These are phyloP conservation scores for Suhomyces canberraensis DNA, from an alignment of 805 yeast species.

Conservation along the genomic window DNA sequence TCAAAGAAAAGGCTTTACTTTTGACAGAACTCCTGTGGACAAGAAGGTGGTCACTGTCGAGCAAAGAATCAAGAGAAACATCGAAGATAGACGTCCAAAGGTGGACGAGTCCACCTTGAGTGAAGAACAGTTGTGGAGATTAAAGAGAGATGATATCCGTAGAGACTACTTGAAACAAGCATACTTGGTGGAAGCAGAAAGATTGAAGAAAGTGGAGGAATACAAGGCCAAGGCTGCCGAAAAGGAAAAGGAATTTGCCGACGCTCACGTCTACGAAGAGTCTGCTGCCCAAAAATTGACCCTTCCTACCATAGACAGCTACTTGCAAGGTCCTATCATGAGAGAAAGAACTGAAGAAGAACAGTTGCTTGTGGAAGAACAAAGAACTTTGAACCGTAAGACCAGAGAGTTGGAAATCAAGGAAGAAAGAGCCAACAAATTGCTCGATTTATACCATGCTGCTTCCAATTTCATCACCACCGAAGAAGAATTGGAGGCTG, in stretches of 20 bases:
- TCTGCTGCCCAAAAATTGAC: conserved; percentile 61
- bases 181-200: conserved; percentile 50
- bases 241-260: conserved; percentile 20
- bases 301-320: conserved; percentile 72
- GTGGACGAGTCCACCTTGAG: conserved; percentile 31
- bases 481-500: conserved; percentile 58
- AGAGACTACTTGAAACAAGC: conserved; percentile 68
- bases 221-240: conserved; percentile 26
- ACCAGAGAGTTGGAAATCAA: conserved; percentile 49
- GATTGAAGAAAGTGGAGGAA: conserved; percentile 39
- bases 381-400: conserved; percentile 66
- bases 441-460: conserved; percentile 71
- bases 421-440: conserved; percentile 50
- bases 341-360: conserved; percentile 73
- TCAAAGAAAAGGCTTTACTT: conserved; percentile 41
- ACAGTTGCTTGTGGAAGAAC: conserved; percentile 49
- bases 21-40: conserved; percentile 52
- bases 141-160: conserved; percentile 61
- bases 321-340: conserved; percentile 67
- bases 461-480: conserved; percentile 68
- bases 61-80: conserved; percentile 54
- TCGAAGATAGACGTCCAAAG: conserved; percentile 39
- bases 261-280: conserved; percentile 37
- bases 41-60: conserved; percentile 57
- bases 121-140: conserved; percentile 43